A percentile compares a stretch with the other conserved stretches of the same genome.
These are phyloP conservation scores for Capronia epimyces DNA, from an alignment of 2,329 filamentous ascomycete species.

Conservation along the genomic window DNA sequence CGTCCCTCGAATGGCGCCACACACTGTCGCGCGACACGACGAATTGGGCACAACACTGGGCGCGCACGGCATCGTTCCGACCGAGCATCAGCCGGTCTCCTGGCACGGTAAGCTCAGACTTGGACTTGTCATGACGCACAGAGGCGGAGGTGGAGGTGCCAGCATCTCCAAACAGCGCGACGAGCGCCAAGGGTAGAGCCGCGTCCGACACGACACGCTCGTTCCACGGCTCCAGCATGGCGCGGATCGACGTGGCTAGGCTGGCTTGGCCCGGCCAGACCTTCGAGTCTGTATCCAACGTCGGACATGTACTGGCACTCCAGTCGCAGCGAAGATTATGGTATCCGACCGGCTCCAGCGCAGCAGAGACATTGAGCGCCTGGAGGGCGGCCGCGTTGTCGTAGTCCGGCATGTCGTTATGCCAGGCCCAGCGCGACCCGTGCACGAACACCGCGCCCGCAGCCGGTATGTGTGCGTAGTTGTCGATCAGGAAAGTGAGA, in stretches of 20 bases:
- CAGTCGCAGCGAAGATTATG: constrained; percentile 50
- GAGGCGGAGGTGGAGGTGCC: constrained; percentile 17
- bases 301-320: constrained; percentile 42
- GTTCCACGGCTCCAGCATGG: constrained; percentile 41
- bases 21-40: constrained; percentile 47
- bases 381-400: constrained; percentile 42
- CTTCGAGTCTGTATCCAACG: constrained; percentile 22
- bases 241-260: constrained; percentile 38
- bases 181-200: constrained; percentile 35
- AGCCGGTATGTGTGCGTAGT: constrained; percentile 39
- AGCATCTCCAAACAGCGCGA: constrained; percentile 37
- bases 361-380: constrained; percentile 37
- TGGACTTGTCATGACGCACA: constrained; percentile 33
- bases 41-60: constrained; percentile 55
- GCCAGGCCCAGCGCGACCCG: constrained; percentile 43
- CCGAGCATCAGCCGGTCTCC: constrained; percentile 36
- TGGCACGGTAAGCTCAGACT: background rate
- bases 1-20: constrained; percentile 45
- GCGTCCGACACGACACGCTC: constrained; percentile 39
- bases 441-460: constrained; percentile 42
- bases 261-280: constrained; percentile 36
- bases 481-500: constrained; percentile 46
- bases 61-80: constrained; percentile 41
- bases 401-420: constrained; percentile 42
- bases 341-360: constrained; percentile 40